Base-by-base conservation (phyloP, 257 asterid genomes). In the Solanum virginianum region DNA sequence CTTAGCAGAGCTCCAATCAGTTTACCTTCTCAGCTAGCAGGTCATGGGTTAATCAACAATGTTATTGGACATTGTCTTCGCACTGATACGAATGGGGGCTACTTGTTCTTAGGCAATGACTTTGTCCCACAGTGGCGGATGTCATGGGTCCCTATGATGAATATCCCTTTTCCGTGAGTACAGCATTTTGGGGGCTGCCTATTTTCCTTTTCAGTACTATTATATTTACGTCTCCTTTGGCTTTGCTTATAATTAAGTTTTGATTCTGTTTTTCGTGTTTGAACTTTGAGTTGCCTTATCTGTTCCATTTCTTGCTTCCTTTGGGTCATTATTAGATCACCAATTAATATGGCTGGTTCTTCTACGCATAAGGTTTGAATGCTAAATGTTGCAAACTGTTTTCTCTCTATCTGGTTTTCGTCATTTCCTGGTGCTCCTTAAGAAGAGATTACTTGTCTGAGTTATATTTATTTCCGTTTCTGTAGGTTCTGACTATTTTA, bases 61-160 rank as follows among this genome's bases (percentile, higher is more conserved):
- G 93, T 92, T 41, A 77, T 94, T 51, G 97, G 94, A 41, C 98
- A 94, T 82, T 94, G 98, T 86, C 94, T 94, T 87, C 89, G 92
- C 17, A 70, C 85, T 80, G 92, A 90, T 54, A 79, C 88, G 82
- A 74, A 90, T 85, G 97, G 93, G 11, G 95, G 98, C 77, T 94
- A 91, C 88, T 80, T 93, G 90, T 91, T 94, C 90, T 87, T 94
- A 20, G 98, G 98, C 83, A 89, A 92, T 86, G 97, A 91, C 84
- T 88, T 90, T 88, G 94, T 94, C 82, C 98, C 95, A 22, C 84
- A 88, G 29, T 86, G 94, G 45, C 94, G 92, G 83, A 93, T 96
- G 84, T 81, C 85, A 14, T 94, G 98, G 99, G 90, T 88, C 65
- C 90, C 97, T 1, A 92, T 94, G 96, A 91, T 92, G 84, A 90